Conservation (phyloP, 495 filamentous ascomycete genomes). For the Daldinia concentrica region DNA sequence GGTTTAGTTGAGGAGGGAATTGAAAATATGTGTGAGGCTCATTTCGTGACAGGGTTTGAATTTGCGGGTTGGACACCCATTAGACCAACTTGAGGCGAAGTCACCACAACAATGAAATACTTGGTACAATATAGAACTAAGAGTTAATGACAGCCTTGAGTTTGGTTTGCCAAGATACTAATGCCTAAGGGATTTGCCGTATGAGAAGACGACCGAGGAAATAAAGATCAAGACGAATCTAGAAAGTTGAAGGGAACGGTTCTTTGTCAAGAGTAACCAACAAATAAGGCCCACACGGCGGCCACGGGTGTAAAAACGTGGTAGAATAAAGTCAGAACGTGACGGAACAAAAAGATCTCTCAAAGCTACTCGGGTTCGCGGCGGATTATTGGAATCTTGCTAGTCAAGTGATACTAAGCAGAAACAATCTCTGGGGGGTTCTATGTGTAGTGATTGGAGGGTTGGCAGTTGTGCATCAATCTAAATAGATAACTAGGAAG, state of each 20-base stretch:
- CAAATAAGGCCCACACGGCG: slow-evolving; percentile 21
- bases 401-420: slow-evolving; percentile 25
- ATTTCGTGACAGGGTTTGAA: slow-evolving; percentile 23
- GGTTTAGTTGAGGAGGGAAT: slow-evolving; percentile 18
- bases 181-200: slow-evolving; percentile 6
- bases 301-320: slow-evolving; percentile 24
- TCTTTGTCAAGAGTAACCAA: slow-evolving; percentile 26
- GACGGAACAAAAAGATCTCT: slow-evolving; percentile 32
- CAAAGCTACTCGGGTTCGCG: slow-evolving; percentile 3
- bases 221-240: slow-evolving; percentile 21
- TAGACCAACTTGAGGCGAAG: slow-evolving; percentile 12
- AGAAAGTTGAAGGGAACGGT: slow-evolving; percentile 4
- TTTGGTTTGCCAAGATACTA: slow-evolving; percentile 14
- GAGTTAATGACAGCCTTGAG: slow-evolving; percentile 15
- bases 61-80: slow-evolving; percentile 10
- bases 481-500: slow-evolving; percentile 15
- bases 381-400: slow-evolving; percentile 15
- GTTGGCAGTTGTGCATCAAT: slow-evolving; percentile 4
- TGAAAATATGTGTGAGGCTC: slow-evolving; percentile 26
- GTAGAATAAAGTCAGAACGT: slow-evolving; percentile 3
- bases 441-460: slow-evolving; percentile 16
- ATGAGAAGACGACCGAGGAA: slow-evolving; percentile 8
- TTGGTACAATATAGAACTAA: slow-evolving; percentile 14
- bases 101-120: slow-evolving; percentile 23
- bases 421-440: slow-evolving; percentile 6